A percentile compares a stretch with the other conserved stretches of the same genome.
phyloP scores from a whole-genome alignment of 1,284 basidiomycete genomes.

The Fomitiporia mediterranea region DNA sequence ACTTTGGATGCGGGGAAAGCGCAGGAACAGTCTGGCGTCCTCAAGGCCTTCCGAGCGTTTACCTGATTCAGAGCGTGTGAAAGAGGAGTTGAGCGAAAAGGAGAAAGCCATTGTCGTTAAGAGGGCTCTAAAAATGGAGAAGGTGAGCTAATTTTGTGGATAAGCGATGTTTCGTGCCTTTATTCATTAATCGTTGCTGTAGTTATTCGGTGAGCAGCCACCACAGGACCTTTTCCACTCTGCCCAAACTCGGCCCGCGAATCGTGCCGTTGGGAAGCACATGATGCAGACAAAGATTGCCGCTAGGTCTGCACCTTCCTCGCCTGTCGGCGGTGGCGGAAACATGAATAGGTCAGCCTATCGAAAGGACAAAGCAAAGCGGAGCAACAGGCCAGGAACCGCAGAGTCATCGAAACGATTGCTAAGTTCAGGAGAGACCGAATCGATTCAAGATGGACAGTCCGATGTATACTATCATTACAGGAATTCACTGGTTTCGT shows the following conservation, averaged over 20 bases:
- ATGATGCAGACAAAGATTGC: conserved; percentile 12
- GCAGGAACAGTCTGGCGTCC: conserved; percentile 53
- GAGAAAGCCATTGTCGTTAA: conserved; percentile 76
- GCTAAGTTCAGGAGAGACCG: conserved; percentile 32
- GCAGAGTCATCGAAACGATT: conserved; percentile 53
- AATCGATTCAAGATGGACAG: conserved; percentile 16
- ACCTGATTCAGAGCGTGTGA: conserved; percentile 55
- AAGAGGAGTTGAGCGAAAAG: conserved; percentile 59
- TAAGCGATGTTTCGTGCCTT: conserved; percentile 12
- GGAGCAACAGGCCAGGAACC: conserved; percentile 44
- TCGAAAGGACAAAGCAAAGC: conserved; percentile 36
- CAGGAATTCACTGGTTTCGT: conserved; percentile 69
- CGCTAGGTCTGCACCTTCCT: conserved; percentile 19
- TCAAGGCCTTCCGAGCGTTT: conserved; percentile 42
- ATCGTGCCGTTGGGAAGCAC: conserved; percentile 25
- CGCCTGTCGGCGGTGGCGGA: conserved; percentile 30
- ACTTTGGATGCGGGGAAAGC: conserved; percentile 40
- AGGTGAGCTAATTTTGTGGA: conserved; percentile 39
- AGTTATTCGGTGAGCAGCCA: conserved; percentile 78
- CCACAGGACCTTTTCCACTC: conserved; percentile 71
- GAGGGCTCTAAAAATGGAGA: conserved; percentile 79
- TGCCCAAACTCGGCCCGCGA: conserved; percentile 39
- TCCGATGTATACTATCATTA: conserved; percentile 68
- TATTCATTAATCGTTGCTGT: conserved; percentile 4
- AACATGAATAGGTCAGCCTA: conserved; percentile 50